Evolutionary conservation across 208 protist genomes (phyloP).

Genomic region (Naegleria gruberi): DNA sequence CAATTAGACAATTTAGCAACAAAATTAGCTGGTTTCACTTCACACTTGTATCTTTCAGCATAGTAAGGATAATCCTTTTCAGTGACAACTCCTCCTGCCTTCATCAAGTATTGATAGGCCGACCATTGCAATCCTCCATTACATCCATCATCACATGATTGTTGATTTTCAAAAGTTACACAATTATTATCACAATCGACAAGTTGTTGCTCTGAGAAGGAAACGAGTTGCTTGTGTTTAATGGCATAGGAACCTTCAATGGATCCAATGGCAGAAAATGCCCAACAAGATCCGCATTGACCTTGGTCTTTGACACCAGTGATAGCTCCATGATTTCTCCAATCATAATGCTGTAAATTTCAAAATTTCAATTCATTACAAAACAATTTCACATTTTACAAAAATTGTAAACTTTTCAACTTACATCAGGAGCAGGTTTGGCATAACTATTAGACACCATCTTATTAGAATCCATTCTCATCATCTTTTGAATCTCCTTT

Average conservation of each 20-base stretch:
- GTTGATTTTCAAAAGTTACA: neutral
- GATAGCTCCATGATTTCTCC: conserved; percentile 69
- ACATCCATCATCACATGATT: neutral
- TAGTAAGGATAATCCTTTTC: neutral
- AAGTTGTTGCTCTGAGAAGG: conserved; percentile 86
- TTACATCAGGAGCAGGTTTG: neutral
- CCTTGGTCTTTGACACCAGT: conserved; percentile 86
- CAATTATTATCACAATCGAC: conserved; percentile 63
- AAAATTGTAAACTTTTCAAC: neutral
- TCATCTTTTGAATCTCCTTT: neutral
- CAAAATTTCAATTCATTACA: too few species aligned
- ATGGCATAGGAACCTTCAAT: conserved; percentile 47
- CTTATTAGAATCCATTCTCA: neutral
- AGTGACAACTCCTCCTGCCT: neutral
- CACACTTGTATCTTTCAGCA: neutral
- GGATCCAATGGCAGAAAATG: conserved; percentile 82
- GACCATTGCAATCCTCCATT: neutral
- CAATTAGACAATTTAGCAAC: neutral
- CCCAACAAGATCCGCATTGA: conserved; percentile 89
- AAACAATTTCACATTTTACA: too few species aligned
- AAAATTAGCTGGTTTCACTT: neutral
- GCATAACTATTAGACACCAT: too few species aligned
- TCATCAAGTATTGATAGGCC: neutral
- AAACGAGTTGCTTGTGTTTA: conserved; percentile 31
- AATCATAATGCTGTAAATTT: conserved; percentile 49